These are phyloP conservation scores for Ogataea minuta DNA, from an alignment of 805 yeast species.

Conservation along the genomic window DNA sequence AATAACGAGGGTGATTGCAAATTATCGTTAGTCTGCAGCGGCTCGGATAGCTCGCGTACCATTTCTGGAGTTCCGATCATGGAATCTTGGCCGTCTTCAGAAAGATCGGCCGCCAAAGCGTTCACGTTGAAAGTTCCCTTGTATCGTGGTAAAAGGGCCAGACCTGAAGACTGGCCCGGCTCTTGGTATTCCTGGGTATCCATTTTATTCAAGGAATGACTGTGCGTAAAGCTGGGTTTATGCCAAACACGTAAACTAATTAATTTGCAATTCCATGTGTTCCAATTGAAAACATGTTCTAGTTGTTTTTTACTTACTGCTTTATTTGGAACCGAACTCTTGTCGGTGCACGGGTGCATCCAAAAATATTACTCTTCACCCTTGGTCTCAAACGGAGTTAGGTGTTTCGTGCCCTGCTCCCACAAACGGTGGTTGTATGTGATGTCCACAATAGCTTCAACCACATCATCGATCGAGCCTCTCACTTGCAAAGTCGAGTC, in stretches of 20 bases:
- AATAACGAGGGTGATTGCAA: not conserved
- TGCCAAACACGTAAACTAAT: not conserved
- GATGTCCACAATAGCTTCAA: slow-evolving; percentile 69
- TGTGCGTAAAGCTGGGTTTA: not conserved
- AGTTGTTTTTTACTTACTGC: slow-evolving; percentile 6
- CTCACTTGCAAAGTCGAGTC: slow-evolving; percentile 96
- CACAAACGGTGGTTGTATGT: slow-evolving; percentile 75
- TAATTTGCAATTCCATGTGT: slow-evolving; percentile 1
- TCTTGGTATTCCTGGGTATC: slow-evolving; percentile 5
- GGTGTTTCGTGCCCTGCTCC: slow-evolving; percentile 77
- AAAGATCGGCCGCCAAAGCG: slow-evolving; percentile 22
- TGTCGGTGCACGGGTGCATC: slow-evolving; percentile 8
- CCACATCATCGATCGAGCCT: slow-evolving; percentile 73
- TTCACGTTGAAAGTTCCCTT: slow-evolving; percentile 31
- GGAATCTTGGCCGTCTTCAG: slow-evolving; percentile 5
- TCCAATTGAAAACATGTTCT: slow-evolving; percentile 9
- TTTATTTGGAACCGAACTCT: not conserved
- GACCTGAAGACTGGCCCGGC: not conserved
- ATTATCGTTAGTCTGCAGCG: not conserved
- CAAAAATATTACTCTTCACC: slow-evolving; percentile 35
- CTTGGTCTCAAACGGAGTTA: slow-evolving; percentile 74
- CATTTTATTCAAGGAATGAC: slow-evolving; percentile 5
- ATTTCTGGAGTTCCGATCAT: slow-evolving; percentile 2
- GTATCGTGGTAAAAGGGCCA: slow-evolving; percentile 26
- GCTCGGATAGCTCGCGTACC: slow-evolving; percentile 1